phyloP scores from a whole-genome alignment of 306 rosid species.

The Pterocarpus santalinus region DNA sequence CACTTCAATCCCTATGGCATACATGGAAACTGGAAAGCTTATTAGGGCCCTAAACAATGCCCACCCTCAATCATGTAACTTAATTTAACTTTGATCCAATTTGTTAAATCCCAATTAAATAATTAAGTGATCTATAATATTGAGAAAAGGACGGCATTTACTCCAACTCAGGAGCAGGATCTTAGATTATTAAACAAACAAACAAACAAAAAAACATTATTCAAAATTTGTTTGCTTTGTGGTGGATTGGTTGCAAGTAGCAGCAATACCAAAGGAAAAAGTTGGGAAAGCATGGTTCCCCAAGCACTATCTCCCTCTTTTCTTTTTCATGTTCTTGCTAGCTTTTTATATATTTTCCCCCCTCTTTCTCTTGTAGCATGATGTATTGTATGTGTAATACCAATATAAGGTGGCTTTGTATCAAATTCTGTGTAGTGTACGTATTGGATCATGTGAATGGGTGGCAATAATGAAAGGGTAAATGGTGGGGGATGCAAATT shows the following conservation, averaged over 20 bases:
- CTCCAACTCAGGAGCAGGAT: slow-evolving; percentile 38
- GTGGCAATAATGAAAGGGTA: slow-evolving; percentile 12
- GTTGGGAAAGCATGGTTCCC: slow-evolving; percentile 48
- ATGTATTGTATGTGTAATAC: slow-evolving; percentile 11
- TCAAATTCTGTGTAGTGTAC: slow-evolving; percentile 2
- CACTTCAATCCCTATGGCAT: slow-evolving; percentile 55
- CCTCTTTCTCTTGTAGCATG: not conserved
- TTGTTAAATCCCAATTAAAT: slow-evolving; percentile 17
- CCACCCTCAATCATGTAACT: slow-evolving; percentile 33
- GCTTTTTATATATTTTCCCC: not conserved
- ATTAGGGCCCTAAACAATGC: slow-evolving; percentile 58
- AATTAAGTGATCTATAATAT: slow-evolving; percentile 41
- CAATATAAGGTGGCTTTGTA: slow-evolving; percentile 14
- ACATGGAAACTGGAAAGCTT: slow-evolving; percentile 41
- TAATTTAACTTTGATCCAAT: slow-evolving; percentile 43
- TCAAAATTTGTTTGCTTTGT: slow-evolving; percentile 45
- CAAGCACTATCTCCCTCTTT: slow-evolving; percentile 49
- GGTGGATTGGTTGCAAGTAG: slow-evolving; percentile 57
- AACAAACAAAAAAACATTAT: slow-evolving; percentile 45
- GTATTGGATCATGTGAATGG: slow-evolving; percentile 46
- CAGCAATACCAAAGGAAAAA: slow-evolving; percentile 45
- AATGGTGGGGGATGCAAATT: slow-evolving; percentile 25
- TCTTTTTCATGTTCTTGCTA: slow-evolving; percentile 17
- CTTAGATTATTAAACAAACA: slow-evolving; percentile 21
- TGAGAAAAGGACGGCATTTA: slow-evolving; percentile 46